phyloP scores from a whole-genome alignment of 108 stramenopile species.

The Cyclotella distinguenda region DNA sequence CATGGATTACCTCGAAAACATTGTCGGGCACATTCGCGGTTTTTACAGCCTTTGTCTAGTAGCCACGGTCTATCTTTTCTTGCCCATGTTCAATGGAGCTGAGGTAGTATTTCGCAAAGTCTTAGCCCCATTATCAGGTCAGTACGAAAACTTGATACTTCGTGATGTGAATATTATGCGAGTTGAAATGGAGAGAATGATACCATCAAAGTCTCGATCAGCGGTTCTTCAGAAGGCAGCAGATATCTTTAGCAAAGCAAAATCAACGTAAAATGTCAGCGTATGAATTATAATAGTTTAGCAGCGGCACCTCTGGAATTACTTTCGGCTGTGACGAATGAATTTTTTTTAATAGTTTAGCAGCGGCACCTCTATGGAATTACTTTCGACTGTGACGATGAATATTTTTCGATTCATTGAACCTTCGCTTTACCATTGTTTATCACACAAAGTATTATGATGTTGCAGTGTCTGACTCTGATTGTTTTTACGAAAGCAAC shows the following conservation, averaged over 20 bases:
- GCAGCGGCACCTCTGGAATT: too few relatives aligned
- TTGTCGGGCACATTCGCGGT: conserved; percentile 49
- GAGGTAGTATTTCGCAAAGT: conserved; percentile 48
- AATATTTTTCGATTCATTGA: too few relatives aligned
- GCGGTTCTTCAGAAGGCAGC: conserved; percentile 12
- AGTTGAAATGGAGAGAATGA: conserved; percentile 13
- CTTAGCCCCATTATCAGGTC: conserved; percentile 50
- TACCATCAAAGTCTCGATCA: background rate
- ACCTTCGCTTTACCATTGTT: too few relatives aligned
- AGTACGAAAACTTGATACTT: conserved; percentile 51
- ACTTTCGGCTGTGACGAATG: too few relatives aligned
- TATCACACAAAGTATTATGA: too few relatives aligned
- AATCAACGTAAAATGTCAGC: too few relatives aligned
- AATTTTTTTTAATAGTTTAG: too few relatives aligned
- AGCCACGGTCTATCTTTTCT: conserved; percentile 44
- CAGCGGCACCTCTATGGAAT: too few relatives aligned
- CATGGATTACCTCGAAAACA: conserved; percentile 56
- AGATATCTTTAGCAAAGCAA: conserved; percentile 5
- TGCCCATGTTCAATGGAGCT: conserved; percentile 52
- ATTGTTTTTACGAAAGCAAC: too few relatives aligned
- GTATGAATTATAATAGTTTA: too few relatives aligned
- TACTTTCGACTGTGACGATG: too few relatives aligned
- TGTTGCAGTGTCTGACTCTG: too few relatives aligned
- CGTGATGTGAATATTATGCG: conserved; percentile 22
- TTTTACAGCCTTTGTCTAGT: conserved; percentile 48